Conservation (phyloP, 1,139 yeast species). For the Nematodospora anomalae region DNA sequence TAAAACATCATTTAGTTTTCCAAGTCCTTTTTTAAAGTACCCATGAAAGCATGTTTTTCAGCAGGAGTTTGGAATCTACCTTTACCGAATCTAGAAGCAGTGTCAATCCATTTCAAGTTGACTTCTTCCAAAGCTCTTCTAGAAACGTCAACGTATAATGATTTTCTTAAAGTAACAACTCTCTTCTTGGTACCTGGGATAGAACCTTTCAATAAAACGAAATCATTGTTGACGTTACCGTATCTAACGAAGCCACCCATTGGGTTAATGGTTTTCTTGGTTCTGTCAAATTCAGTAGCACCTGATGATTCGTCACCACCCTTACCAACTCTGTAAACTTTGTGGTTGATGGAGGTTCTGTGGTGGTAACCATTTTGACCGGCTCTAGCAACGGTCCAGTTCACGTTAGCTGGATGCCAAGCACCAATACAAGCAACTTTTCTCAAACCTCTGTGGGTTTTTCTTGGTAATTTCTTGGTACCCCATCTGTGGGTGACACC, state of each 20-base stretch:
- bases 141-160: constrained; percentile 95
- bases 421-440: constrained; percentile 99
- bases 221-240: constrained; percentile 98
- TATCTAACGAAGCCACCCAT: constrained; percentile 99
- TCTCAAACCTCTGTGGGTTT: constrained; percentile 99
- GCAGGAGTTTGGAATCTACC: constrained; percentile 99
- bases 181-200: constrained; percentile 99
- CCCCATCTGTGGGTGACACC: constrained; percentile 99
- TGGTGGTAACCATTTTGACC: constrained; percentile 99
- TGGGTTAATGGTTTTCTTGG: constrained; percentile 99
- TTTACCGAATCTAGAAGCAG: constrained; percentile 99
- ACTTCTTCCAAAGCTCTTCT: constrained; percentile 97
- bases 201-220: constrained; percentile 96
- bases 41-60: constrained; percentile 99
- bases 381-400: constrained; percentile 99
- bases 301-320: constrained; percentile 93
- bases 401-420: constrained; percentile 99
- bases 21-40: constrained; percentile 97
- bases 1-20: constrained; percentile 22
- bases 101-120: constrained; percentile 98
- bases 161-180: constrained; percentile 97
- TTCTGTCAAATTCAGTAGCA: constrained; percentile 98
- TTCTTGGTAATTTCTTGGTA: constrained; percentile 99
- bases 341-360: constrained; percentile 99
- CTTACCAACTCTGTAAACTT: constrained; percentile 98